A percentile compares a stretch with the other conserved stretches of the same genome.
These are phyloP conservation scores for Meredithiella fracta DNA, from an alignment of 2,329 filamentous ascomycete genomes.

Conservation along the genomic window DNA sequence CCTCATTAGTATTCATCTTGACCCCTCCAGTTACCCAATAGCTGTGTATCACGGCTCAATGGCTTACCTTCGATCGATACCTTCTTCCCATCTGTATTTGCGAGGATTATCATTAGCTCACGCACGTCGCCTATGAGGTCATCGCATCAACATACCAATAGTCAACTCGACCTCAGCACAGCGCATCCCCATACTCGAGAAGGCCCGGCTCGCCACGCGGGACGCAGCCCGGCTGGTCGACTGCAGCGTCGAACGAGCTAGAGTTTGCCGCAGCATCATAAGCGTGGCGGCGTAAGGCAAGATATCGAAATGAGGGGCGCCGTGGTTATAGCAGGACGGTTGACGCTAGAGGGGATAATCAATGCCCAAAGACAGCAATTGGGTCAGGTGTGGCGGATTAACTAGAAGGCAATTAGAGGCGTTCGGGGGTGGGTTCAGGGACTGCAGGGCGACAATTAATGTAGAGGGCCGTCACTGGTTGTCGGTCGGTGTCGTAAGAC, in stretches of 20 bases:
- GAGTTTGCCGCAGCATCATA: slow-evolving; percentile 51
- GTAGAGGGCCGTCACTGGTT: neutral
- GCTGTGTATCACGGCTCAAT: slow-evolving; percentile 15
- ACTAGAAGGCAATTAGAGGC: neutral
- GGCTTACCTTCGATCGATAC: slow-evolving; percentile 83
- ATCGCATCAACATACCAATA: slow-evolving; percentile 43
- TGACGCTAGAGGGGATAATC: neutral
- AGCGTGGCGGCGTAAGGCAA: neutral
- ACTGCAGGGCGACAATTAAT: neutral
- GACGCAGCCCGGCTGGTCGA: slow-evolving; percentile 38
- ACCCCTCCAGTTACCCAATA: slow-evolving; percentile 6
- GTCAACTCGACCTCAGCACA: slow-evolving; percentile 92
- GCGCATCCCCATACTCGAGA: slow-evolving; percentile 63
- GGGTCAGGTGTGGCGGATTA: too few relatives aligned
- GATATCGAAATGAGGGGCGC: slow-evolving; percentile 2
- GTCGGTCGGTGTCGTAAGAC: slow-evolving; percentile 3
- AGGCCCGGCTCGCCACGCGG: slow-evolving; percentile 51
- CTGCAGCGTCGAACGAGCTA: slow-evolving; percentile 53
- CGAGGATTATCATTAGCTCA: slow-evolving; percentile 19
- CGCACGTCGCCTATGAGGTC: slow-evolving; percentile 9
- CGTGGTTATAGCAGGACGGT: neutral
- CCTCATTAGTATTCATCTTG: slow-evolving; percentile 13
- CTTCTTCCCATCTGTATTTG: slow-evolving; percentile 73
- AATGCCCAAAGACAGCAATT: neutral
- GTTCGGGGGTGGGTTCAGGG: too few relatives aligned